Conservation (phyloP, 2,329 filamentous ascomycete species). For the Graphiopsis chlorocephala region DNA sequence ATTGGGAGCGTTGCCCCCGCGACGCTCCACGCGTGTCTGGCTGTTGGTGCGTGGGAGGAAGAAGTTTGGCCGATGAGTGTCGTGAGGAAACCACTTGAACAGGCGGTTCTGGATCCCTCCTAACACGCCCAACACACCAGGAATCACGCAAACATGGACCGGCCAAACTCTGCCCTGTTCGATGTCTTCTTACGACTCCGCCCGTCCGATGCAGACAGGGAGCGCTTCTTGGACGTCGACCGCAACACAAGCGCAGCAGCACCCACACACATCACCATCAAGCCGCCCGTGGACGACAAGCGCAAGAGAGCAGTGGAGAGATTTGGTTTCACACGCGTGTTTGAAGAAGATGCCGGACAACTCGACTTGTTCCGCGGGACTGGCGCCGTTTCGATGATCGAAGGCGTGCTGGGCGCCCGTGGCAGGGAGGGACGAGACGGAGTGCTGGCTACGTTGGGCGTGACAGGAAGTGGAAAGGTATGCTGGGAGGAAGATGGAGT, state of each 20-base stretch:
- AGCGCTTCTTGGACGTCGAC: slow-evolving; percentile 72
- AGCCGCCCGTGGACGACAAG: slow-evolving; percentile 71
- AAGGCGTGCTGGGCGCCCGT: slow-evolving; percentile 72
- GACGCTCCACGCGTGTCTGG: background rate
- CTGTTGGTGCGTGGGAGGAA: background rate
- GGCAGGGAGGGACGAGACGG: slow-evolving; percentile 82
- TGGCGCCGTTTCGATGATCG: slow-evolving; percentile 70
- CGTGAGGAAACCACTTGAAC: background rate
- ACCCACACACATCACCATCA: slow-evolving; percentile 52
- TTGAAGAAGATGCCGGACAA: slow-evolving; percentile 81
- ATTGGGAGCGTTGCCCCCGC: background rate
- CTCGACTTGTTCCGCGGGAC: slow-evolving; percentile 82
- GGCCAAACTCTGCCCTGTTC: slow-evolving; percentile 59
- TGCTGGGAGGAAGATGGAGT: background rate
- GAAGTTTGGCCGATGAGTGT: background rate
- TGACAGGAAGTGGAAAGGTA: slow-evolving; percentile 96
- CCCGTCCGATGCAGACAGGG: slow-evolving; percentile 43
- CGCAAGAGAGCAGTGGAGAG: slow-evolving; percentile 85
- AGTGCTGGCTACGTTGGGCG: slow-evolving; percentile 83
- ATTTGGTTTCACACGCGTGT: slow-evolving; percentile 91
- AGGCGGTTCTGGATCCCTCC: background rate
- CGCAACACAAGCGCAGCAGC: slow-evolving; percentile 28
- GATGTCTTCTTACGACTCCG: slow-evolving; percentile 85
- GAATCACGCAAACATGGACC: slow-evolving; percentile 6
- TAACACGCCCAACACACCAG: background rate